A percentile compares a stretch with the other conserved stretches of the same genome.
Evolutionary conservation across 257 asterid genomes (phyloP).

Genomic region (Capsicum baccatum): DNA sequence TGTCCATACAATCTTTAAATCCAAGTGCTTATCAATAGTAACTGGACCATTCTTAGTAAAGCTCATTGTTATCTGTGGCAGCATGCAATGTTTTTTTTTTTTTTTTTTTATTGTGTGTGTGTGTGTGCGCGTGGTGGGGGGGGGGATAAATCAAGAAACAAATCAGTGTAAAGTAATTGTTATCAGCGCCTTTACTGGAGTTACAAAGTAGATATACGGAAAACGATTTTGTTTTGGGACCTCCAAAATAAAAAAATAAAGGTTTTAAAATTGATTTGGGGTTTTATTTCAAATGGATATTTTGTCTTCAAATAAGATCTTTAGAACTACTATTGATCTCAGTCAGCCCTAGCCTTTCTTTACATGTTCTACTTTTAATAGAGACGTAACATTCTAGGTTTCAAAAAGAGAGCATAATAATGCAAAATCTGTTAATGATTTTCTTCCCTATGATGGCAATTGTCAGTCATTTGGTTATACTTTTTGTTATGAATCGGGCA

Average conservation of each 20-base stretch:
- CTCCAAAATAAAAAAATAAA: not conserved
- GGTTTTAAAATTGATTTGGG: not conserved
- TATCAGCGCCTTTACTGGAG: too few relatives aligned
- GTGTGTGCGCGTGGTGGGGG: too few relatives aligned
- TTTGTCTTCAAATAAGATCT: not conserved
- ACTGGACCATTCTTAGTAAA: too few relatives aligned
- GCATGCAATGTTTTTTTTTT: too few relatives aligned
- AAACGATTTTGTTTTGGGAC: too few relatives aligned
- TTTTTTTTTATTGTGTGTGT: too few relatives aligned
- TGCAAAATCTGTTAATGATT: not conserved
- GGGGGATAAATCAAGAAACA: too few relatives aligned
- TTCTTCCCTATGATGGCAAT: not conserved
- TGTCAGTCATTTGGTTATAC: not conserved
- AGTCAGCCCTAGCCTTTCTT: not conserved
- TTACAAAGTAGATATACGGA: too few relatives aligned
- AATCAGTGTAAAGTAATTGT: too few relatives aligned
- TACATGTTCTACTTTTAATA: conserved; percentile 1
- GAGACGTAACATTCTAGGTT: not conserved
- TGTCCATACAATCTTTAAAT: too few relatives aligned
- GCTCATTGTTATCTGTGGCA: too few relatives aligned
- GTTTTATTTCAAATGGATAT: not conserved
- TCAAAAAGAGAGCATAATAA: not conserved
- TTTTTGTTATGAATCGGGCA: not conserved
- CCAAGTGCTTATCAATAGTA: too few relatives aligned
- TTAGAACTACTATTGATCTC: not conserved